phyloP scores from a whole-genome alignment of 495 filamentous ascomycete species.

The Aspergillus indologenus region DNA sequence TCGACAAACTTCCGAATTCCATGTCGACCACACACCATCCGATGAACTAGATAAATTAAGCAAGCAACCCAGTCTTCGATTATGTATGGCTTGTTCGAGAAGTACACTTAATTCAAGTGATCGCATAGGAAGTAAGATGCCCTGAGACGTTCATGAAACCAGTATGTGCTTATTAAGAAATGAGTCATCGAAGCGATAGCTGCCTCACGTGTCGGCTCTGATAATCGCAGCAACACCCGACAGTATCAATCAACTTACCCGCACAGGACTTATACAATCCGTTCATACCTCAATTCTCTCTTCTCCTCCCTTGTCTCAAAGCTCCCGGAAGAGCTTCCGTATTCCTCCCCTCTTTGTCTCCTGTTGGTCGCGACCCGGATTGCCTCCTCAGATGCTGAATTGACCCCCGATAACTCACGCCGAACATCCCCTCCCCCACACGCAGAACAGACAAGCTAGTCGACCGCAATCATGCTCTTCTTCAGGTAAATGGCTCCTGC shows the following conservation, averaged over 20 bases:
- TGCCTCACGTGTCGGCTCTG: neutral
- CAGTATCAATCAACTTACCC: neutral
- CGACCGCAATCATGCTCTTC: slow-evolving; percentile 44
- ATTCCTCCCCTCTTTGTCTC: neutral
- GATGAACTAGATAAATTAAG: too few relatives aligned
- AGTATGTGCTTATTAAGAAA: neutral
- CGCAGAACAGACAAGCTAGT: slow-evolving; percentile 41
- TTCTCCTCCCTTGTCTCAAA: neutral
- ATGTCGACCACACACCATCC: too few relatives aligned
- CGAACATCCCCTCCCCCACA: neutral
- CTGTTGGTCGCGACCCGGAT: neutral
- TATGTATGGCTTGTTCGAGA: too few relatives aligned
- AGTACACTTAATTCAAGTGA: too few relatives aligned
- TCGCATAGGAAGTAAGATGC: too few relatives aligned
- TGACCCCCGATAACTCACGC: slow-evolving; percentile 2
- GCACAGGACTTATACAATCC: neutral
- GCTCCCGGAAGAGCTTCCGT: neutral
- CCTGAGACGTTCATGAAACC: too few relatives aligned
- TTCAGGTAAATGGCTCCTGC: slow-evolving; percentile 36
- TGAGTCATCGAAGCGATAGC: neutral
- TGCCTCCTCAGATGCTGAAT: neutral
- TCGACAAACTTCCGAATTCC: too few relatives aligned
- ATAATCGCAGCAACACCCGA: neutral
- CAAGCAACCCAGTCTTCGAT: too few relatives aligned
- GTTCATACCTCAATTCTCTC: neutral